A percentile compares a stretch with the other conserved stretches of the same genome.
Conservation (phyloP, 2,329 filamentous ascomycete species). For the Sporothrix globosa region DNA sequence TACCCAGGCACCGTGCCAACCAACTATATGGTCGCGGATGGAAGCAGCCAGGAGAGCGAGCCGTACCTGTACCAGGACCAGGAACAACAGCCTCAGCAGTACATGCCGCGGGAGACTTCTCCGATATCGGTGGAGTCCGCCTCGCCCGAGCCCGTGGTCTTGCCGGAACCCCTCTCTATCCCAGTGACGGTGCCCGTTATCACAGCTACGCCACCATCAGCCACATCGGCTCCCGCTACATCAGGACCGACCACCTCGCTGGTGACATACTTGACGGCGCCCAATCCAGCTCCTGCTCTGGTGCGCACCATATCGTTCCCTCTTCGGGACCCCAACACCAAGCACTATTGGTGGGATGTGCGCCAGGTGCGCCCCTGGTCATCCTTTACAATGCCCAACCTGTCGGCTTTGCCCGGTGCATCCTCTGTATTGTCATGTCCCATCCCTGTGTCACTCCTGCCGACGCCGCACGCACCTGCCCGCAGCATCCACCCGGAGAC, state of each 20-base stretch:
- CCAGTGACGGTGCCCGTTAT: constrained; percentile 77
- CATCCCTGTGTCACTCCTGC: constrained; percentile 64
- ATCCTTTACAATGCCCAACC: constrained; percentile 72
- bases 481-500: constrained; percentile 74
- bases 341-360: constrained; percentile 95
- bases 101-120: constrained; percentile 52
- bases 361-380: constrained; percentile 84
- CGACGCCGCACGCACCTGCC: constrained; percentile 51
- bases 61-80: constrained; percentile 50
- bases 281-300: constrained; percentile 81
- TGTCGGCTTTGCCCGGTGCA: constrained; percentile 73
- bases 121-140: constrained; percentile 46
- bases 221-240: constrained; percentile 75
- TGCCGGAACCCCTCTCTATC: constrained; percentile 47
- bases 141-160: constrained; percentile 35
- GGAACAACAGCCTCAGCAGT: constrained; percentile 41
- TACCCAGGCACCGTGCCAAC: constrained; percentile 67
- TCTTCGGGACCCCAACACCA: constrained; percentile 67
- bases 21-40: constrained; percentile 45
- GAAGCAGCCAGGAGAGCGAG: constrained; percentile 42
- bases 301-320: constrained; percentile 77
- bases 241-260: constrained; percentile 73
- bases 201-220: constrained; percentile 79
- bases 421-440: constrained; percentile 72
- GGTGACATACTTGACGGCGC: constrained; percentile 73